Base-by-base conservation (phyloP, 208 protist genomes). In the Angomonas ambiguus region DNA sequence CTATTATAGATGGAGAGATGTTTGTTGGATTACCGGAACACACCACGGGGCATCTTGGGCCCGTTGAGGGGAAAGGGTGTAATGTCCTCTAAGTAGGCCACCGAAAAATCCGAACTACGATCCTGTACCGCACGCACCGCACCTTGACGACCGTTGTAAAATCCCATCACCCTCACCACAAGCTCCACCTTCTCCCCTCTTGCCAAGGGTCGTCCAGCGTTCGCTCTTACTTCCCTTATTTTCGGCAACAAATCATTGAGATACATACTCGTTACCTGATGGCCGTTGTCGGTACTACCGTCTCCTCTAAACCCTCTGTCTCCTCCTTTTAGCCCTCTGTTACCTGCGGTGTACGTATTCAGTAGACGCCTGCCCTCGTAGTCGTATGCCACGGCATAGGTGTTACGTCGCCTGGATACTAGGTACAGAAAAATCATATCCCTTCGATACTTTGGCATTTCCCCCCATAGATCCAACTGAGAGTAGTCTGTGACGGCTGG, bases 51-150 rank as follows among this genome's bases (percentile, higher is more conserved):
- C 90, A 95, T 95, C 76, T 92, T 91, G 0, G 90, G 90, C 10
- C 90, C 90, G 38, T 95, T 95, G 49, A 90, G 71, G 32, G 90
- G 90, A 57, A 95, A 89, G n/a, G 90, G 90, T 2, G 90, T 95
- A 61, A 95, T 92, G 67, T 95, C 90, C 70, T 95, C 90, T 53
- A 95, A 73, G 64, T 92, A 93, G 30, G 87, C 75, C 63, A 95
- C 87, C 2, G 78, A 38, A 65, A 86, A 95, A 25, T 92, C 83
- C 16, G 74, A 71, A 10, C 71, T 77, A 60, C 90, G 83, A 64
- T 95, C 90, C 69, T 91, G 83, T 45, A 95, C 85, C 1, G 90
- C 90, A 27, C 87, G 82, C 65, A 95, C 85, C 16, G 90, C 90
- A 22, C 90, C 90, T 64, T 95, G 90, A 20, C 90, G 75, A 38